phyloP scores from a whole-genome alignment of 768 basidiomycete genomes.

The Flagelloscypha sp. region DNA sequence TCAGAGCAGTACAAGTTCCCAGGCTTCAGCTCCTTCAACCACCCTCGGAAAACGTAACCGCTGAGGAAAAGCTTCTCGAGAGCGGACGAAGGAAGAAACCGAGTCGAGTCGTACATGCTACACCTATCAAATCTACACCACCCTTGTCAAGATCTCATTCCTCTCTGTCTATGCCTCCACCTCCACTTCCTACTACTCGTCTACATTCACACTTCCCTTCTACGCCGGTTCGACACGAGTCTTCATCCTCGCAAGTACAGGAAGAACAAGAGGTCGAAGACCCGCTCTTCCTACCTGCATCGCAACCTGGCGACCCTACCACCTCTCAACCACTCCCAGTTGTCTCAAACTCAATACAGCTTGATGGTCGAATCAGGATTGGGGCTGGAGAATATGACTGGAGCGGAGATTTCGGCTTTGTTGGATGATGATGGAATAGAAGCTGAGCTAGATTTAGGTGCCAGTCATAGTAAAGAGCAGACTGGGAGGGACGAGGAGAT shows the following conservation, averaged over 20 bases:
- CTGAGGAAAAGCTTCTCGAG: slow-evolving; percentile 30
- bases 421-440: slow-evolving; percentile 55
- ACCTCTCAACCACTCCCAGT: slow-evolving; percentile 43
- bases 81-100: slow-evolving; percentile 40
- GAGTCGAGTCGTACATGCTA: slow-evolving; percentile 40
- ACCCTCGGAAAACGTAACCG: slow-evolving; percentile 42
- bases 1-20: too few species aligned
- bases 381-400: slow-evolving; percentile 59
- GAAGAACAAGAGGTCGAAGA: slow-evolving; percentile 10
- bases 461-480: slow-evolving; percentile 5
- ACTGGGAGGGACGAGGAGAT: not conserved
- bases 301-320: slow-evolving; percentile 33
- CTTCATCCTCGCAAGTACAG: slow-evolving; percentile 4
- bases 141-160: slow-evolving; percentile 19
- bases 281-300: slow-evolving; percentile 24
- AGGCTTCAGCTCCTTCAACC: slow-evolving; percentile 5
- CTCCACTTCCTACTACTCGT: slow-evolving; percentile 16
- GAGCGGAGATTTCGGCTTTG: slow-evolving; percentile 51
- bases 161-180: slow-evolving; percentile 33
- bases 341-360: slow-evolving; percentile 47
- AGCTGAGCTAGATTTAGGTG: slow-evolving; percentile 20
- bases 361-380: slow-evolving; percentile 53
- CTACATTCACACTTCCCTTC: slow-evolving; percentile 13
- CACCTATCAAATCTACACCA: slow-evolving; percentile 7
- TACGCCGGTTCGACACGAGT: slow-evolving; percentile 9